Evolutionary conservation across 2,329 filamentous ascomycete species (phyloP).

Genomic region (Hypoxylon sp.): DNA sequence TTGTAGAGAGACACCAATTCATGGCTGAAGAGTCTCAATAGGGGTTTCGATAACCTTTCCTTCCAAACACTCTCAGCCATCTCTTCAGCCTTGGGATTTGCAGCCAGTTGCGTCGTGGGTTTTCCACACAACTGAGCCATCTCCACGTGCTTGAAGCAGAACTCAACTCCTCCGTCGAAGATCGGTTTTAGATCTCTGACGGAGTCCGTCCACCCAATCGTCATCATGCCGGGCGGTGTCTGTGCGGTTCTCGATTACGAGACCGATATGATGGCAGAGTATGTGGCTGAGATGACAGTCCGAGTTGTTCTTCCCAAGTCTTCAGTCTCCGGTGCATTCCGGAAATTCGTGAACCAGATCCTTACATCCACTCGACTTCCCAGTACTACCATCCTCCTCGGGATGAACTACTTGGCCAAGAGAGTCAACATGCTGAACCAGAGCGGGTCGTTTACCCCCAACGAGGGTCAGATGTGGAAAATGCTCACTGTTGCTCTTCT

Average conservation of each 20-base stretch:
- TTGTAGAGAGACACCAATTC: constrained; percentile 38
- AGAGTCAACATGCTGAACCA: constrained; percentile 81
- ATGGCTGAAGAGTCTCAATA: constrained; percentile 58
- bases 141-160: constrained; percentile 59
- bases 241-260: constrained; percentile 96
- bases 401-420: constrained; percentile 89
- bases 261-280: constrained; percentile 95
- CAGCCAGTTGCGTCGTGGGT: constrained; percentile 49
- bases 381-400: constrained; percentile 90
- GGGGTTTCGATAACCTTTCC: constrained; percentile 50
- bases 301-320: constrained; percentile 68
- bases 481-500: constrained; percentile 88
- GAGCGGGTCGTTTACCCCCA: constrained; percentile 67
- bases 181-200: constrained; percentile 49
- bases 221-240: constrained; percentile 81
- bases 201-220: constrained; percentile 47
- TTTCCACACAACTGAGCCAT: constrained; percentile 47
- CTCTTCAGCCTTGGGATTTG: constrained; percentile 57
- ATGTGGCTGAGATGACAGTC: constrained; percentile 88
- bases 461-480: constrained; percentile 83
- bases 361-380: constrained; percentile 90
- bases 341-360: constrained; percentile 93
- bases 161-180: constrained; percentile 54
- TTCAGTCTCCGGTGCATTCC: constrained; percentile 77
- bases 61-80: constrained; percentile 42